phyloP scores from a whole-genome alignment of 257 asterid species.

The Nicotiana noctiflora region DNA sequence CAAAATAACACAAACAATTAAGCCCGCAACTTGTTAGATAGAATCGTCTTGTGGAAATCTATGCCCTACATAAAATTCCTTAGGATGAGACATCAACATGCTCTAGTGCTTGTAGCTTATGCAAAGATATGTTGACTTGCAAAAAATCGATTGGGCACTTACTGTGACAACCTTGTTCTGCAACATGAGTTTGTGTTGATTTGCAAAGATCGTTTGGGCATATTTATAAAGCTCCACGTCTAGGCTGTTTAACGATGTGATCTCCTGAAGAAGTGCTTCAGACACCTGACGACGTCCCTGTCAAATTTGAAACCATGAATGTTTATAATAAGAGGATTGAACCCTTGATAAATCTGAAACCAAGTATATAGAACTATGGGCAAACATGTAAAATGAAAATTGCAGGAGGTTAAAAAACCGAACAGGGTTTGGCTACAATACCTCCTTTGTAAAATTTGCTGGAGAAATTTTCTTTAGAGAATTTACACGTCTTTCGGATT shows the following conservation, averaged over 20 bases:
- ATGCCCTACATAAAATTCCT: not conserved
- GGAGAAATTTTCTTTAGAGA: conserved; percentile 68
- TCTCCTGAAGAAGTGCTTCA: conserved; percentile 51
- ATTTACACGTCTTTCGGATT: conserved; percentile 50
- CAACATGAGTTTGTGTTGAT: conserved; percentile 41
- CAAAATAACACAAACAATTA: not conserved
- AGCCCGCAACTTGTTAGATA: not conserved
- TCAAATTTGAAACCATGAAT: not conserved
- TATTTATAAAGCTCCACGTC: conserved; percentile 71
- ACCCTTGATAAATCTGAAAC: not conserved
- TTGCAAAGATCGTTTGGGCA: conserved; percentile 53
- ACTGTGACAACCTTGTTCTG: conserved; percentile 34
- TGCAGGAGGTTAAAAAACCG: not conserved
- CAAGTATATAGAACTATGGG: not conserved
- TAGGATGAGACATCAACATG: not conserved
- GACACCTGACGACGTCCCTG: conserved; percentile 69
- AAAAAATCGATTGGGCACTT: conserved; percentile 23
- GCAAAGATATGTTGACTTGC: not conserved
- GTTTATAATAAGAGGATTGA: not conserved
- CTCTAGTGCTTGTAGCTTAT: not conserved
- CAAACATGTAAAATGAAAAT: not conserved
- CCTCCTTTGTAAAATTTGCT: conserved; percentile 89
- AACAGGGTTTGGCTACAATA: conserved; percentile 7
- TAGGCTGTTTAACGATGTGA: conserved; percentile 55
- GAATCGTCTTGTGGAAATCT: not conserved